Evolutionary conservation across 805 yeast genomes (phyloP).

Genomic region (Myxozyma mucilagina): DNA sequence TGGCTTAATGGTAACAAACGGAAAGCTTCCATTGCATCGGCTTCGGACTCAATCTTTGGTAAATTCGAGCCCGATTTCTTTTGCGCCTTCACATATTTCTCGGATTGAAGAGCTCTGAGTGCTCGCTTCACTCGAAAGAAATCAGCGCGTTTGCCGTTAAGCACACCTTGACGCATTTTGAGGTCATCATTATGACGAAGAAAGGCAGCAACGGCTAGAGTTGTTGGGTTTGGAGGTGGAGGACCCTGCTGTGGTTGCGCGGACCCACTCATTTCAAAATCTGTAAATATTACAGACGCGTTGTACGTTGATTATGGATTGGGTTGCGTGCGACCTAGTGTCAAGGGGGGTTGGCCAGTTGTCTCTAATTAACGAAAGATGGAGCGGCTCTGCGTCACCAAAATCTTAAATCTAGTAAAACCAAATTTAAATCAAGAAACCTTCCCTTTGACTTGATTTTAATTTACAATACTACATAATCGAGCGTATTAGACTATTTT

Average conservation of each 20-base stretch:
- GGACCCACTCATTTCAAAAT: background rate
- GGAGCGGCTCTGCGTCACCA: background rate
- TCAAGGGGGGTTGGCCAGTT: slow-evolving; percentile 3
- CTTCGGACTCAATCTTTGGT: slow-evolving; percentile 53
- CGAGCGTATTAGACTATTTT: no score
- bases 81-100: slow-evolving; percentile 61
- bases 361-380: background rate
- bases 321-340: background rate
- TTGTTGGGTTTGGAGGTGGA: slow-evolving; percentile 46
- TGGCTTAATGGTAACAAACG: slow-evolving; percentile 69
- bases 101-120: slow-evolving; percentile 70
- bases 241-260: slow-evolving; percentile 7
- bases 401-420: background rate
- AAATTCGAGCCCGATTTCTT: slow-evolving; percentile 44
- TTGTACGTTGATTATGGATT: background rate
- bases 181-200: slow-evolving; percentile 65
- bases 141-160: slow-evolving; percentile 68
- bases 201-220: slow-evolving; percentile 68
- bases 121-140: slow-evolving; percentile 86
- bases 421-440: background rate
- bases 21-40: slow-evolving; percentile 62
- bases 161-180: slow-evolving; percentile 80
- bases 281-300: background rate
- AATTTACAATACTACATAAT: no score
- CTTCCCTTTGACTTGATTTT: background rate